These are phyloP conservation scores for Phialophora verrucosa DNA, from an alignment of 2,329 filamentous ascomycete genomes.

Conservation along the genomic window DNA sequence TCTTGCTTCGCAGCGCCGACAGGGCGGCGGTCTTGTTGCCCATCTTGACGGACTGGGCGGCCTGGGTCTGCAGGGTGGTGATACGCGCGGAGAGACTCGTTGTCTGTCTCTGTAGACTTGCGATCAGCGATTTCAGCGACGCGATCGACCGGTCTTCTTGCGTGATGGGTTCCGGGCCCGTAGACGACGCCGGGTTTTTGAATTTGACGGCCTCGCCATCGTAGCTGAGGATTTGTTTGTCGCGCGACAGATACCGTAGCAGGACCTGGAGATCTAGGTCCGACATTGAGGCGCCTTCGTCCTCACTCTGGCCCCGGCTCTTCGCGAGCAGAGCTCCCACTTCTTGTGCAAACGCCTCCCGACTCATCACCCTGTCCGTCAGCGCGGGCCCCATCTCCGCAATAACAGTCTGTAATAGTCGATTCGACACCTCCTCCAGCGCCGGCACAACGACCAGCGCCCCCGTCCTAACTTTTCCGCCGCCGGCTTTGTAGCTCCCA, in stretches of 20 bases:
- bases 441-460: slow-evolving; percentile 60
- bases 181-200: slow-evolving; percentile 56
- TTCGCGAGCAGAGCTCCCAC: slow-evolving; percentile 60
- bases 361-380: slow-evolving; percentile 43
- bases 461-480: slow-evolving; percentile 47
- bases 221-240: slow-evolving; percentile 61
- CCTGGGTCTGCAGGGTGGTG: slow-evolving; percentile 57
- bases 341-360: slow-evolving; percentile 65
- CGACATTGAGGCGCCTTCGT: slow-evolving; percentile 46
- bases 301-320: slow-evolving; percentile 1
- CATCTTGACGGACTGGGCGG: slow-evolving; percentile 71
- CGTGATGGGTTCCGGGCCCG: slow-evolving; percentile 60
- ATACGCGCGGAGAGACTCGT: slow-evolving; percentile 66
- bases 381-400: slow-evolving; percentile 18
- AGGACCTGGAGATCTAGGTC: slow-evolving; percentile 69
- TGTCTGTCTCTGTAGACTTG: slow-evolving; percentile 69
- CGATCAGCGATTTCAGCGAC: slow-evolving; percentile 74
- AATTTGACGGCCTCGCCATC: slow-evolving; percentile 73
- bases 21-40: slow-evolving; percentile 79
- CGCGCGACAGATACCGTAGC: slow-evolving; percentile 71
- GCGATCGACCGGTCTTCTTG: slow-evolving; percentile 82
- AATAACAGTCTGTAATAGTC: slow-evolving; percentile 26
- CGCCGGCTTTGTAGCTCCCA: slow-evolving; percentile 45
- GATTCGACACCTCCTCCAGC: slow-evolving; percentile 54
- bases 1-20: slow-evolving; percentile 80